Conservation (phyloP, 768 basidiomycete genomes). For the Termitomyces sp. region DNA sequence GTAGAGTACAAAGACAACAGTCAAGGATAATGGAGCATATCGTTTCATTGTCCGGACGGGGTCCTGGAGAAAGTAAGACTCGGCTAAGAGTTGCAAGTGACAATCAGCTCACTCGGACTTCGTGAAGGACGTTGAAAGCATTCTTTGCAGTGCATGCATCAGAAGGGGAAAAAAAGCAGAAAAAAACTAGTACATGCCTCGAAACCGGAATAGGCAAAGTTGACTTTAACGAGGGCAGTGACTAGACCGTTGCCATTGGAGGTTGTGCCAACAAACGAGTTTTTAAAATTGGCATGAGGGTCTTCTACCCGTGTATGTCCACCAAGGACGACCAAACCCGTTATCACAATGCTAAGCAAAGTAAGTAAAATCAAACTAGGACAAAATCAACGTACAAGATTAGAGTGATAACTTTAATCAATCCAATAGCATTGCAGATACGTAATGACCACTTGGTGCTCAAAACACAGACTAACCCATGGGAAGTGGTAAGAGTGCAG, state of each 20-base stretch:
- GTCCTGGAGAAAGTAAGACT: conserved; percentile 16
- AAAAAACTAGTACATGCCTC: conserved; percentile 19
- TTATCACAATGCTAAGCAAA: conserved; percentile 37
- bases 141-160: conserved; percentile 19
- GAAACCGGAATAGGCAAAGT: conserved; percentile 33
- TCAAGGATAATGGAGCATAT: conserved; percentile 41
- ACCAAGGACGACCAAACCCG: conserved; percentile 56
- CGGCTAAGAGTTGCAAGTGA: background rate
- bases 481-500: conserved; percentile 1
- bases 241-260: conserved; percentile 40
- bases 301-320: conserved; percentile 53
- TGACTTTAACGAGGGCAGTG: conserved; percentile 31
- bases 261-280: conserved; percentile 54
- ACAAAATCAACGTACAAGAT: conserved; percentile 19
- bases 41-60: conserved; percentile 42
- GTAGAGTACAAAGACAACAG: conserved; percentile 40
- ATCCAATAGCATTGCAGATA: conserved; percentile 27
- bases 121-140: conserved; percentile 42
- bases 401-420: conserved; percentile 26
- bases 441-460: conserved; percentile 35
- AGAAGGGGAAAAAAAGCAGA: too few species aligned
- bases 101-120: conserved; percentile 25
- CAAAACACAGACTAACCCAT: conserved; percentile 22
- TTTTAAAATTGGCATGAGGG: conserved; percentile 51
- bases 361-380: background rate